Base-by-base conservation (phyloP, 2,329 filamentous ascomycete species). In the Pseudopyricularia cyperi region DNA sequence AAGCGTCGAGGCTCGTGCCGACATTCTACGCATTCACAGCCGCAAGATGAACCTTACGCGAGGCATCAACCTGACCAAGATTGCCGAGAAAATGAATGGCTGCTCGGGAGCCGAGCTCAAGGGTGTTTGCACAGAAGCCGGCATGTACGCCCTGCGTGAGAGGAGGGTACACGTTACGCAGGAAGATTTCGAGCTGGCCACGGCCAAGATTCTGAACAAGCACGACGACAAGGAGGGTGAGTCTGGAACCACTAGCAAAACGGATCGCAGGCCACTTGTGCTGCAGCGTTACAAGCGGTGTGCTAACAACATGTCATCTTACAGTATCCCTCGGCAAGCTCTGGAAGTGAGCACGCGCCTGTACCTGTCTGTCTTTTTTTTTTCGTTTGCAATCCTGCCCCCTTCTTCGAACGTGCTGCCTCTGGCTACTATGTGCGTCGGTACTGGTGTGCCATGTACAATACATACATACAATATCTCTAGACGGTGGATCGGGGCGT, bases 31-130 rank as follows among this genome's bases (percentile, higher is more conserved):
- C 59, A 98, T 98, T 62, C 93, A 98, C 74, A 94, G 87, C 61
- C 82, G 93, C 62, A 95, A 90, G 71, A 98, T 98, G 93, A 98
- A 98, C 72, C 71, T 98, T 61, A 98, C 93, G 14, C 82, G 93
- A 63, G 93, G 93, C 51, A 97, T 98, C 74, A 95, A 98, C 71
- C 75, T 98, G 58, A 95, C 80, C 62, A 98, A 98, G 82, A 95
- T 97, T 62, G 93, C 93, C 30, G 93, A 98, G 76, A 97, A 97
- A 80, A 98, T 98, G 93, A 96, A 96, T 64, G 93, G 93, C 50
- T 98, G 93, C 71, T 96, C 90, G 3, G 93, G 93, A 55, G 93
- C 93, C 52, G 93, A 98, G 71, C 72, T 98, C 61, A 98, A 98
- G 81, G 93, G 93, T 73, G 93, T 98, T 48, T 98, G 93, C 68